These are phyloP conservation scores for Aspergillus biplanus DNA, from an alignment of 495 filamentous ascomycete species.

Conservation along the genomic window DNA sequence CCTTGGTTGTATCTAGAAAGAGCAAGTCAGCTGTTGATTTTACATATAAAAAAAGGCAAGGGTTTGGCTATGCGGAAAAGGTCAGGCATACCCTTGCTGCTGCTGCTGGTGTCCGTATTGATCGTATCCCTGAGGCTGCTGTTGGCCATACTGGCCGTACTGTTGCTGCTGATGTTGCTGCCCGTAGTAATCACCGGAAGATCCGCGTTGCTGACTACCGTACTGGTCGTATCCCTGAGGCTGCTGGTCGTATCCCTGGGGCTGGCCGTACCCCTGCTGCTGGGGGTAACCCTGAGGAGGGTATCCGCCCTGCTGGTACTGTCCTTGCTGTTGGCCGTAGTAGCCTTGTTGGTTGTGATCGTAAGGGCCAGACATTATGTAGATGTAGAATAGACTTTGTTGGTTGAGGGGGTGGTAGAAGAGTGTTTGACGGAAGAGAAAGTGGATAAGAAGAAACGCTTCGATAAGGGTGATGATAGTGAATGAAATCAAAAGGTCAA, in stretches of 20 bases:
- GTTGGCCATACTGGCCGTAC: conserved; percentile 22
- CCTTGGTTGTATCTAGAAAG: conserved; percentile 23
- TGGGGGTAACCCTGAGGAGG: conserved; percentile 35
- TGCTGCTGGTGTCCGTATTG: conserved; percentile 34
- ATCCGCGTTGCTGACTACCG: conserved; percentile 28
- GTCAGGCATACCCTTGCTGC: conserved; percentile 25
- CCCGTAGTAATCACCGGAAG: conserved; percentile 38
- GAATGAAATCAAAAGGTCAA: conserved; percentile 23
- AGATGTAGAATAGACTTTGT: not conserved
- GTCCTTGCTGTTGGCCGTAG: conserved; percentile 20
- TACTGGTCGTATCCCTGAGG: conserved; percentile 29
- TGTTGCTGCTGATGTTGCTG: conserved; percentile 35
- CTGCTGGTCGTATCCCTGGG: conserved; percentile 33
- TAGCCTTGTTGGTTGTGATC: conserved; percentile 42
- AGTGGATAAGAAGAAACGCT: conserved; percentile 2
- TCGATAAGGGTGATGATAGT: conserved; percentile 20
- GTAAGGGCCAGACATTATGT: conserved; percentile 48
- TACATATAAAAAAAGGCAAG: not conserved
- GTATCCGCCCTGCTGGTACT: conserved; percentile 38
- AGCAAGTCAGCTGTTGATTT: conserved; percentile 20
- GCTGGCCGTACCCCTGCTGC: conserved; percentile 34
- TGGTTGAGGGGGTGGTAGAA: no score
- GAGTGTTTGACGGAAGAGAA: conserved; percentile 1
- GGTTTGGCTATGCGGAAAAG: not conserved
- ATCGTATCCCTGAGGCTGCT: conserved; percentile 23